Evolutionary conservation across 768 basidiomycete genomes (phyloP), one percentile per base, ranked within the genome.

Genomic region (Gautieria morchelliformis): DNA sequence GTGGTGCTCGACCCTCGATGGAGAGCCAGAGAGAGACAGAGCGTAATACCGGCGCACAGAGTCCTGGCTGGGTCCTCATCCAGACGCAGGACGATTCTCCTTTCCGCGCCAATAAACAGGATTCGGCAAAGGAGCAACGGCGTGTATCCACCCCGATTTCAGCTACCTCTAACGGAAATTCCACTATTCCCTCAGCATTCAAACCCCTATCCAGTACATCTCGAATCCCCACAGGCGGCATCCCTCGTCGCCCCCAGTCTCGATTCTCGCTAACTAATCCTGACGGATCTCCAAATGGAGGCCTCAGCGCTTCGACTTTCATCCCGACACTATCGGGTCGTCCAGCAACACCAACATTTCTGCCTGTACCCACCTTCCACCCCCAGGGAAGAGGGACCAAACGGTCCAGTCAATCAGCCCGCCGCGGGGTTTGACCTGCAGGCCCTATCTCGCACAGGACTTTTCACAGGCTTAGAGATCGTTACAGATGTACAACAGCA

Each of bases 1-100:
- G 55, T 47, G 50, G 57, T 50, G 35, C 48, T 44, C 30, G 50
- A 40, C 14, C 46, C n/a, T 30, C 52, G 19, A 14, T 11, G 44
- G 42, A 46, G 15, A 41, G 24, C 50, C 32, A 17, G 46, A 58
- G 19, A 17, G 41, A 48, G 33, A 27, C 53, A 24, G 57, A 58
- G n/a, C 42, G 51, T 30, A 20, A n/a, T 24, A 50, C 55, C 27
- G 60, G 60, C 9, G 60, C 60, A 33, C 56, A 58, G 44, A 60
- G 60, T 30, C 60, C 60, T 17, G 89, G 89, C 55, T 92, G 89
- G 89, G 89, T 92, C 42, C 78, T 92, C 39, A 88, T 92, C 51
- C 56, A 57, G 40, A 57, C 56, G 30, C 89, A 90, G 88, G 89
- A 91, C 62, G 89, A 90, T 65, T 84, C 85, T 2, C 85, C 88